Percentiles rank a stretch among this genome's conserved stretches.
These are phyloP conservation scores for Emiliania huxleyi DNA, from an alignment of 78 protist genomes.

Conservation along the genomic window DNA sequence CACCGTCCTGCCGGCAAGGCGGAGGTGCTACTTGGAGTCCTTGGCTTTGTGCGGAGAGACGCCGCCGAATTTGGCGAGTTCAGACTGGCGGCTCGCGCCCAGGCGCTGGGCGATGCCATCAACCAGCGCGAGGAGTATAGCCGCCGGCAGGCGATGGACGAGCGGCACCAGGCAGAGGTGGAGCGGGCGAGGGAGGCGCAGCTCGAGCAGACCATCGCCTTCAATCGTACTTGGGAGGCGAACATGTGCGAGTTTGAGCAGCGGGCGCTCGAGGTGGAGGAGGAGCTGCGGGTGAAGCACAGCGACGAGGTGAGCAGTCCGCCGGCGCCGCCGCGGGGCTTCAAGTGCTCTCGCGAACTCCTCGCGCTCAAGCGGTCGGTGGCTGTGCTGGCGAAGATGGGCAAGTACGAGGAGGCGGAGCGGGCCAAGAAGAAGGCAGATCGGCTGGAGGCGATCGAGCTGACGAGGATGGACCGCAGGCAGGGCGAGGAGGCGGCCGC, in stretches of 20 bases:
- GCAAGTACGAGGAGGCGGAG: background rate
- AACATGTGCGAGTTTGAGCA: constrained; percentile 6
- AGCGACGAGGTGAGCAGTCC: background rate
- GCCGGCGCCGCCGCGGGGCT: background rate
- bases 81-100: too few relatives aligned
- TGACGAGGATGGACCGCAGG: background rate
- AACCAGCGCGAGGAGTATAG: too few relatives aligned
- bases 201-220: too few relatives aligned
- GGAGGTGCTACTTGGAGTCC: too few relatives aligned
- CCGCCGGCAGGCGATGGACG: too few relatives aligned
- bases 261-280: background rate
- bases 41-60: too few relatives aligned
- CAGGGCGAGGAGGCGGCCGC: background rate
- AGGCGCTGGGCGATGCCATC: too few relatives aligned
- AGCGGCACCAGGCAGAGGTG: too few relatives aligned
- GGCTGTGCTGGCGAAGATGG: background rate
- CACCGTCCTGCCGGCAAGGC: too few relatives aligned
- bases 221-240: too few relatives aligned
- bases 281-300: background rate
- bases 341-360: constrained; percentile 1
- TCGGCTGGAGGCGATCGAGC: background rate
- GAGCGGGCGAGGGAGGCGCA: too few relatives aligned
- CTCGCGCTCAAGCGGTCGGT: background rate
- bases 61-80: too few relatives aligned
- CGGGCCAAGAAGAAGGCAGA: background rate